These are phyloP conservation scores for Saccharum hybrid DNA, from an alignment of 202 grass and related monocot species.

Conservation along the genomic window DNA sequence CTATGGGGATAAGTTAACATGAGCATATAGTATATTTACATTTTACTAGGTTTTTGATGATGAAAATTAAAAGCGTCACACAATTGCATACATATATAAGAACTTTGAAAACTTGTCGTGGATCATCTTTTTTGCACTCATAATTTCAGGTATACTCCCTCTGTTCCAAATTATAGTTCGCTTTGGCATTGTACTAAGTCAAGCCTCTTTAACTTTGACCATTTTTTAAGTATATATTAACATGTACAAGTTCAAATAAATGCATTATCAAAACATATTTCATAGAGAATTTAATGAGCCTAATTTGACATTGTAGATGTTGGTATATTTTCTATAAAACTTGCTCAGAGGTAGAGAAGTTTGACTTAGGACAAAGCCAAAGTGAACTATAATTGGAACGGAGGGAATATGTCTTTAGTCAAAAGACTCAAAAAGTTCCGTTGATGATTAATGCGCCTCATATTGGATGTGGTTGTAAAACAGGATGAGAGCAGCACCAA, in stretches of 20 bases:
- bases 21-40: slow-evolving; percentile 9
- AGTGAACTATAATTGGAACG: not conserved
- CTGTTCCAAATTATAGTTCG: not conserved
- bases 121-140: slow-evolving; percentile 3
- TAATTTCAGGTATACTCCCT: not conserved
- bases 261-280: not conserved
- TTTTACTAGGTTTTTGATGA: slow-evolving; percentile 28
- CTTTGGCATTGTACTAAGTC: not conserved
- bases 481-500: slow-evolving; percentile 74
- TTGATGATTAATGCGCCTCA: slow-evolving; percentile 29
- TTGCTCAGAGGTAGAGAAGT: not conserved
- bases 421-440: slow-evolving; percentile 6
- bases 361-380: not conserved
- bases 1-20: slow-evolving; percentile 24
- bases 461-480: slow-evolving; percentile 43
- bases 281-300: not conserved
- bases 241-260: not conserved
- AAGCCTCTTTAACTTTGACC: not conserved
- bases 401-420: not conserved
- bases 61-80: slow-evolving; percentile 12
- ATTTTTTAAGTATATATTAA: not conserved
- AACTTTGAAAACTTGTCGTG: slow-evolving; percentile 30
- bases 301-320: not conserved
- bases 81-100: slow-evolving; percentile 3
- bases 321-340: not conserved